Evolutionary conservation across 2,329 filamentous ascomycete genomes (phyloP).

Genomic region (Pyrenophora seminiperda): DNA sequence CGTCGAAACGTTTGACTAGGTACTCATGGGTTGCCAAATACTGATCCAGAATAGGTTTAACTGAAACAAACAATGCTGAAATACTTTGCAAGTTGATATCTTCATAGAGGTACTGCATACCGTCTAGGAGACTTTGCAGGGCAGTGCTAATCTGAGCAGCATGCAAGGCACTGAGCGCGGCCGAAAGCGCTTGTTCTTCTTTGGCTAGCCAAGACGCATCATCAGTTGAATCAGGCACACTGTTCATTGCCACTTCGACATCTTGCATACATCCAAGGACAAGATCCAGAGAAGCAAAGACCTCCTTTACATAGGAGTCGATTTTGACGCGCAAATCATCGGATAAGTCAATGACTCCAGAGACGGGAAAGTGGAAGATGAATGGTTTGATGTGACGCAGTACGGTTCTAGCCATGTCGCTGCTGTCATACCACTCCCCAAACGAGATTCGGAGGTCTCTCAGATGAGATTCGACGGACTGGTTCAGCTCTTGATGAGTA

Average conservation of each 20-base stretch:
- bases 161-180: constrained; percentile 64
- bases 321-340: constrained; percentile 17
- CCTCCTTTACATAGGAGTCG: constrained; percentile 59
- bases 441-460: constrained; percentile 24
- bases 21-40: constrained; percentile 68
- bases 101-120: constrained; percentile 53
- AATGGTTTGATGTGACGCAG: constrained; percentile 70
- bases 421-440: constrained; percentile 24
- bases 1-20: constrained; percentile 62
- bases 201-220: constrained; percentile 67
- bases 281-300: constrained; percentile 72
- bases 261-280: constrained; percentile 81
- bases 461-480: constrained; percentile 21
- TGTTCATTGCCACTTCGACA: constrained; percentile 62
- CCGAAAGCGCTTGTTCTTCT: constrained; percentile 45
- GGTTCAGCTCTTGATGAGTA: constrained; percentile 19
- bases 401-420: constrained; percentile 32
- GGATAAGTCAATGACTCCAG: not conserved
- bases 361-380: constrained; percentile 47
- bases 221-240: constrained; percentile 64
- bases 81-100: constrained; percentile 52
- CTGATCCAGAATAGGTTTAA: constrained; percentile 74
- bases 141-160: constrained; percentile 59
- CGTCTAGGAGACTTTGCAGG: constrained; percentile 53
- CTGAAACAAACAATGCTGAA: constrained; percentile 63